Evolutionary conservation across 441 rosid genomes (phyloP), one percentile per base, ranked within the genome.

Genomic region (Manihot esculenta): DNA sequence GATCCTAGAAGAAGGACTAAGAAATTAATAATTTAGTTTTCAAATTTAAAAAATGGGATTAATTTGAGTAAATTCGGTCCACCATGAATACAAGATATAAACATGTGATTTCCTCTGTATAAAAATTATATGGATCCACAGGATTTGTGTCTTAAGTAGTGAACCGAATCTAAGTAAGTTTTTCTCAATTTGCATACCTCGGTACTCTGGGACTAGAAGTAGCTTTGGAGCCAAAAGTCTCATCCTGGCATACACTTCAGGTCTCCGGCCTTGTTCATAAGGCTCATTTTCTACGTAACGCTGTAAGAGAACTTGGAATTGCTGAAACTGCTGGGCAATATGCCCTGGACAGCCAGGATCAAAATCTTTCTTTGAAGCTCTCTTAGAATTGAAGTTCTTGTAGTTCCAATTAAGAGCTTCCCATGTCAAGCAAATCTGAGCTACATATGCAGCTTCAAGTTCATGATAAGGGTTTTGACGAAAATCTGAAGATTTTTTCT

Each of bases 331-430:
- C 68, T 92, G 97, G 0, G 96, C 99, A 3, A 94, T 69, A 45
- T 23, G 77, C 0, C 90, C 97, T 0, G 94, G 94, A 76, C 97
- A 90, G 18, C 95, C 97, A 0, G 72, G 78, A 72, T 92, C 96
- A 18, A 73, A 76, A 44, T 83, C 86, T n/a, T 71, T 70, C 5
- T 81, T 72, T 1, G 86, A 26, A 18, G 75, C 83, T 77, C 86
- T 83, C 73, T 89, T 94, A 4, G 80, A 81, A 58, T 82, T 85
- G 69, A 94, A 92, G 78, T 84, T 89, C 70, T 79, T 92, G 89
- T 90, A 89, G 81, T 92, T 94, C 93, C 93, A 94, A 66, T 88
- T 92, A 26, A 94, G 83, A 47, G 97, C 98, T 80, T 92, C 99
- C 99, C 97, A 92, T 47, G 99, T 88, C 78, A 88, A 74, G 84